phyloP scores from a whole-genome alignment of 768 basidiomycete genomes.

The Punctularia strigosozonata region DNA sequence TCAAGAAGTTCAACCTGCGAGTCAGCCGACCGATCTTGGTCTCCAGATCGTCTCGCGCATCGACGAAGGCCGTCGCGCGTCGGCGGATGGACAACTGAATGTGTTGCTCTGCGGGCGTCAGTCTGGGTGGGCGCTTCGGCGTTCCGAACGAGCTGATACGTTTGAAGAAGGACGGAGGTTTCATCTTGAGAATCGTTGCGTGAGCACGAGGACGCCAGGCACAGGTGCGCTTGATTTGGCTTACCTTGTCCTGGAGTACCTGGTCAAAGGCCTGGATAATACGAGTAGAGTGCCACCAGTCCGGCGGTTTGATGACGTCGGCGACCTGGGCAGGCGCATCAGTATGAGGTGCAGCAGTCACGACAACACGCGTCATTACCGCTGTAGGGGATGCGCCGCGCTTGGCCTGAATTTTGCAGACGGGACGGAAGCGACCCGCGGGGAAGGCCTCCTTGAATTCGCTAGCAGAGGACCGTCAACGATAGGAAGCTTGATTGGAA shows the following conservation, averaged over 20 bases:
- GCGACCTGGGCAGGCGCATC: too few species aligned
- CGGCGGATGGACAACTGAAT: conserved; percentile 85
- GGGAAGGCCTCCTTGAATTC: conserved; percentile 96
- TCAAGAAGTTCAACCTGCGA: conserved; percentile 79
- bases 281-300: conserved; percentile 90
- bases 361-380: too few species aligned
- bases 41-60: conserved; percentile 88
- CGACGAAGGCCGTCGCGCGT: conserved; percentile 89
- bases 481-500: not conserved
- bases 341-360: too few species aligned
- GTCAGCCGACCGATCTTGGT: conserved; percentile 85
- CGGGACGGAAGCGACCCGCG: conserved; percentile 79
- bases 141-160: conserved; percentile 70
- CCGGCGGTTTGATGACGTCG: conserved; percentile 81
- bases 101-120: conserved; percentile 72
- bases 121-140: conserved; percentile 56
- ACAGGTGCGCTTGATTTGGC: conserved; percentile 7
- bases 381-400: conserved; percentile 67
- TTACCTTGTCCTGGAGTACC: conserved; percentile 76
- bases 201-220: not conserved
- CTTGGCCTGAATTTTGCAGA: conserved; percentile 85
- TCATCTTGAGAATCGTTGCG: conserved; percentile 61
- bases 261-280: conserved; percentile 86
- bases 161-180: conserved; percentile 79
- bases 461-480: conserved; percentile 24